A percentile compares a stretch with the other conserved stretches of the same genome.
These are phyloP conservation scores for Rhizoclosmatium sp. DNA, from an alignment of 192 early-diverging fungal species.

Conservation along the genomic window DNA sequence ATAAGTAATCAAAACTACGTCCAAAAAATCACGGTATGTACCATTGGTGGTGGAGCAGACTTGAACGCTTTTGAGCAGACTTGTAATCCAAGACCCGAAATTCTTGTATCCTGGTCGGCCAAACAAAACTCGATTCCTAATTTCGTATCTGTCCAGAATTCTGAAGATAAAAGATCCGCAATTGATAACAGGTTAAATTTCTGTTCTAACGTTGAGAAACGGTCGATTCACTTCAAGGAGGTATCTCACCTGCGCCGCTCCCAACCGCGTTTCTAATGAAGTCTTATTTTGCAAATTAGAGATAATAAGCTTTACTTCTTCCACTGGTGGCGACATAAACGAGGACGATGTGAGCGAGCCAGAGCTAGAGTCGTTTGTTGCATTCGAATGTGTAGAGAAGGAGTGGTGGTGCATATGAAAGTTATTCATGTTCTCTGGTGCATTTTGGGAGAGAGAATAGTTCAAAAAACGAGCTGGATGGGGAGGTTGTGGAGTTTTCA, in stretches of 20 bases:
- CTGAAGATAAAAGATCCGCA: slow-evolving; percentile 55
- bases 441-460: neutral
- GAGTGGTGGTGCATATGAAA: slow-evolving; percentile 5
- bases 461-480: neutral
- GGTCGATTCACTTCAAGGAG: neutral
- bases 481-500: too few relatives aligned
- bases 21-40: neutral
- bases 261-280: slow-evolving; percentile 40
- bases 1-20: neutral
- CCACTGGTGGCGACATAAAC: slow-evolving; percentile 40
- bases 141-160: slow-evolving; percentile 61
- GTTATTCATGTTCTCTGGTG: neutral
- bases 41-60: slow-evolving; percentile 57
- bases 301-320: slow-evolving; percentile 50
- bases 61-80: slow-evolving; percentile 57
- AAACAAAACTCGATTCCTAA: slow-evolving; percentile 43
- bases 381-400: slow-evolving; percentile 51
- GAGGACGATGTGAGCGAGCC: slow-evolving; percentile 44
- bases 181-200: slow-evolving; percentile 50
- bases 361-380: slow-evolving; percentile 45
- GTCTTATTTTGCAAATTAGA: slow-evolving; percentile 46
- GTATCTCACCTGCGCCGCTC: slow-evolving; percentile 49
- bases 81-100: slow-evolving; percentile 44
- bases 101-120: slow-evolving; percentile 51
- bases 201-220: slow-evolving; percentile 34